Base-by-base conservation (phyloP, 768 basidiomycete genomes). In the Hemileccinum impolitum region DNA sequence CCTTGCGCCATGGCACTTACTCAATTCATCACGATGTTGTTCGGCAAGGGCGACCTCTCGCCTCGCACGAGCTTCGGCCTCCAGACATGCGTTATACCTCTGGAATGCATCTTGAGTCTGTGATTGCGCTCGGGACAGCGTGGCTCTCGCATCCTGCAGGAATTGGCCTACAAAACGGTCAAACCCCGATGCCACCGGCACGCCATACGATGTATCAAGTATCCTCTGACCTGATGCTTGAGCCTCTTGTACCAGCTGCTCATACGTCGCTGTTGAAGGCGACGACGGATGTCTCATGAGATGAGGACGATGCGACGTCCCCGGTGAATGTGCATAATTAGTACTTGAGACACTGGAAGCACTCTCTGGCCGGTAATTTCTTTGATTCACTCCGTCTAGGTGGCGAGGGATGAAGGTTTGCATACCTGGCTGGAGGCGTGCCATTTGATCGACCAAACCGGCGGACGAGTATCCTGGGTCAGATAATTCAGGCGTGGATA, bases 31-130 rank as follows among this genome's bases (percentile, higher is more conserved):
- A 54, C 84, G 77, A 41, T 83, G 80, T 64, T 82, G 84, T 58
- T 87, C 86, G 45, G 82, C 82, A 47, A 79, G 70, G 6, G 65
- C 65, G 11, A 87, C 81, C 51, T 82, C 80, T 56, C 80, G 78
- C 57, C 81, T 74, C 41, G 85, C 85, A 63, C 82, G 81, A 37
- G 74, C 72, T 60, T 89, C 86, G 11, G 78, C 69, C 58, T 88
- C 85, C 15, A 87, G 71, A 66, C 81, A 85, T 11, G 79, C 74
- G 11, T 80, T 87, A 58, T 88, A 88, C 43, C 79, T 71, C 61
- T 81, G 73, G 58, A 87, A 85, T 3, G 84, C 78, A 37, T 87
- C 85, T 57, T 87, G 83, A 0, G 84, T 82, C 43, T 86, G 84
- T 59, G 83, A 80, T 59, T 84, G 84, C 18, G 84, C 82, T 38